Base-by-base conservation (phyloP, 1,139 yeast species). In the Saccharomyces hybrid region DNA sequence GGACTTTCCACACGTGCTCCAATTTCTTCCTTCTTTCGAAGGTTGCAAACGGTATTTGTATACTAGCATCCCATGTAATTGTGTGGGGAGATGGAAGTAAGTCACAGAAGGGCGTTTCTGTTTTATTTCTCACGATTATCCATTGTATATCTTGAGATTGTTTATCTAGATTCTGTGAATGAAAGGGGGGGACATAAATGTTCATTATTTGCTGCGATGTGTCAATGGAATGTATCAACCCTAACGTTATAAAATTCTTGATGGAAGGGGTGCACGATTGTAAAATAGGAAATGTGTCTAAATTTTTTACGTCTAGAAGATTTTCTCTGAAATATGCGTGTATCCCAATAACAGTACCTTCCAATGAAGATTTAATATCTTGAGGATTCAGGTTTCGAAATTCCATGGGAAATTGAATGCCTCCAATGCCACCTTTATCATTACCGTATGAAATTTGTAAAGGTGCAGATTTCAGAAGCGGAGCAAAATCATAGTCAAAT, bases 151-250 rank as follows among this genome's bases (percentile, higher is more conserved):
- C 73, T 1, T 67, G 59, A 5, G 59, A 51, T 8, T 48, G 20
- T 48, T 23, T 44, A 11, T 14, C 28, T 7, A 50, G 6, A 1
- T 31, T 51, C 6, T 49, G 47, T 9, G 56, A 52, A 4, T 53
- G 31, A 31, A 49, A 53, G 2, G 53, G 54, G 0, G 95, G 89
- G 0, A 86, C 71, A 61, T 87, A 83, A 1, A 89, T 54, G 57
- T 86, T 83, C 52, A 87, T 64, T 34, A 71, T 63, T 8, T 71
- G 66, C 1, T 71, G 64, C 0, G 59, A 57, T 0, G 60, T 55
- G 62, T 86, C 79, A n/a, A 88, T 72, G 2, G 93, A 84, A 65
- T 86, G 93, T 1, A 86, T 70, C 50, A 85, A 70, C 1, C 77
- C 77, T 11, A 83, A 65, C 0, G 84, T 82, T 25, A 70, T 60